These are phyloP conservation scores for Draba incana DNA, from an alignment of 345 rosid genomes.

Conservation along the genomic window DNA sequence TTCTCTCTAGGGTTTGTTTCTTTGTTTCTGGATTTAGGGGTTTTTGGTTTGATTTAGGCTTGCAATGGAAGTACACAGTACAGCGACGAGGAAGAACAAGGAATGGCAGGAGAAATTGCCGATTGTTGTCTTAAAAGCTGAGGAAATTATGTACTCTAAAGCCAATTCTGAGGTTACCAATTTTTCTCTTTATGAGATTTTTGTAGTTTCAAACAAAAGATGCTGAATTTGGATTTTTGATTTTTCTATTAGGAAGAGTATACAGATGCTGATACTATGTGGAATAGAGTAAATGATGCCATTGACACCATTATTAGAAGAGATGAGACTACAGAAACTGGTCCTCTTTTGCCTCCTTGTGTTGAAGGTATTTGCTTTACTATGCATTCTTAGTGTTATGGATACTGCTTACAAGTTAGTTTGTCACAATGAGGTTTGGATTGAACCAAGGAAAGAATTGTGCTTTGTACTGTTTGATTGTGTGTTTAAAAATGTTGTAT, in stretches of 20 bases:
- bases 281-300: slow-evolving; percentile 96
- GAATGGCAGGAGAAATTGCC: slow-evolving; percentile 96
- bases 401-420: slow-evolving; percentile 1
- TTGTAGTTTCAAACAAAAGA: not conserved
- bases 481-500: not conserved
- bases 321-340: slow-evolving; percentile 83
- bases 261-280: slow-evolving; percentile 66
- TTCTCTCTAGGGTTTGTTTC: slow-evolving; percentile 28
- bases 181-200: slow-evolving; percentile 27
- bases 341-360: slow-evolving; percentile 93
- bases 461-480: not conserved
- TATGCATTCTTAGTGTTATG: not conserved
- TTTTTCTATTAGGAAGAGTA: slow-evolving; percentile 68
- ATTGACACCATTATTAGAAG: slow-evolving; percentile 85
- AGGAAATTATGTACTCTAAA: slow-evolving; percentile 97
- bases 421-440: not conserved
- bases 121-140: slow-evolving; percentile 76
- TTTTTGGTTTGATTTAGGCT: slow-evolving; percentile 56
- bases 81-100: slow-evolving; percentile 72
- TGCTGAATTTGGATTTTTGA: slow-evolving; percentile 20
- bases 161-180: slow-evolving; percentile 86
- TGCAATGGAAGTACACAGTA: slow-evolving; percentile 61
- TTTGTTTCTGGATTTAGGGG: slow-evolving; percentile 28
- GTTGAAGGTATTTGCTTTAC: slow-evolving; percentile 71
- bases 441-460: not conserved